A percentile compares a stretch with the other conserved stretches of the same genome.
Evolutionary conservation across 805 yeast genomes (phyloP).

Genomic region (Candida qinlingensis): DNA sequence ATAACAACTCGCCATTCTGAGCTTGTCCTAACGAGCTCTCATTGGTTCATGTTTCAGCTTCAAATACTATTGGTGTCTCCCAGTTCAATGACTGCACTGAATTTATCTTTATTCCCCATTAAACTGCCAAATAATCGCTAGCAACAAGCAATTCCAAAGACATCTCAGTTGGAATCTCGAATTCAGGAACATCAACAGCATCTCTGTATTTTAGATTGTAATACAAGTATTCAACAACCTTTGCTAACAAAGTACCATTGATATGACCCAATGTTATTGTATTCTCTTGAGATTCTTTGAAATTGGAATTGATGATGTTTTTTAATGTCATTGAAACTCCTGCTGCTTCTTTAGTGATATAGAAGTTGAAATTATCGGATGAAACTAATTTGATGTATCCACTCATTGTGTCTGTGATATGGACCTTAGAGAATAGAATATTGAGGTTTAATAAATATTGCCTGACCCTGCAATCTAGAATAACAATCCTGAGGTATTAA

Average conservation of each 20-base stretch:
- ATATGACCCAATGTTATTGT: conserved; percentile 55
- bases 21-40: too few species aligned
- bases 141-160: conserved; percentile 89
- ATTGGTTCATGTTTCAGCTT: too few species aligned
- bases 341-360: conserved; percentile 70
- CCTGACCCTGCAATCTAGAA: too few species aligned
- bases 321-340: conserved; percentile 59
- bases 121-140: conserved; percentile 81
- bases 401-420: conserved; percentile 7
- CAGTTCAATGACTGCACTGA: too few species aligned
- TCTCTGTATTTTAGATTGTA: conserved; percentile 67
- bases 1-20: too few species aligned
- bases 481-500: too few species aligned
- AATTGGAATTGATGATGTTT: conserved; percentile 50
- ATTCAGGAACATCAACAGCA: conserved; percentile 67
- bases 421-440: too few species aligned
- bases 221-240: conserved; percentile 79
- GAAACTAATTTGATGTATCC: conserved; percentile 63
- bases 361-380: conserved; percentile 60
- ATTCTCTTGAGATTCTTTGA: conserved; percentile 55
- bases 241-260: conserved; percentile 66
- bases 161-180: conserved; percentile 89
- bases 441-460: too few species aligned
- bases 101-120: neutral
- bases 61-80: too few species aligned